phyloP scores from a whole-genome alignment of 371 early-diverging fungal species.

The Mortierella sp. region DNA sequence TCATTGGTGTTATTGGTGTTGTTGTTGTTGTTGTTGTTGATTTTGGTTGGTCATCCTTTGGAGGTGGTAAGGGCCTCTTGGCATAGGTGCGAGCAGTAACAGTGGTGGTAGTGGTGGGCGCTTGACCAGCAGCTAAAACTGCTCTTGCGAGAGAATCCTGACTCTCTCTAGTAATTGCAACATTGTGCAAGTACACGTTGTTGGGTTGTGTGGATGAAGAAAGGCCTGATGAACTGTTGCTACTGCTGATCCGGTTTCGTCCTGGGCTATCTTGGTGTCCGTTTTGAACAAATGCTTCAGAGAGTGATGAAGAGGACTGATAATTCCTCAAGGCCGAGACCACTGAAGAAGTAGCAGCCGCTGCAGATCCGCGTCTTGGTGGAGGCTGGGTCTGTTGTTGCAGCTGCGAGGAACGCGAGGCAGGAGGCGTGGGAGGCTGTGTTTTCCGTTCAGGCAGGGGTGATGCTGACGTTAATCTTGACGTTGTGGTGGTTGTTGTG shows the following conservation, averaged over 20 bases:
- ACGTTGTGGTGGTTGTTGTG: conserved; percentile 13
- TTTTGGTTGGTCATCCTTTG: conserved; percentile 6
- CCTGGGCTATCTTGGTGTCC: too few species aligned
- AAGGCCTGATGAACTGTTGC: conserved; percentile 6
- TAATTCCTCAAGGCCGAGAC: neutral
- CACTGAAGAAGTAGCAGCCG: conserved; percentile 1
- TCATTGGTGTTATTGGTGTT: neutral
- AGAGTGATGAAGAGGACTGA: neutral
- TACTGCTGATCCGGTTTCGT: too few species aligned
- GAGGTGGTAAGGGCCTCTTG: conserved; percentile 31
- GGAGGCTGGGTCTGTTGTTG: neutral
- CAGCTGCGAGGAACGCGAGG: conserved; percentile 8
- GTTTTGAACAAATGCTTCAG: too few species aligned
- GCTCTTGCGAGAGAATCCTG: conserved; percentile 29
- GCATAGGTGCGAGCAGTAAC: conserved; percentile 16
- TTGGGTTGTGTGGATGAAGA: conserved; percentile 1
- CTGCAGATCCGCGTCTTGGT: conserved; percentile 5
- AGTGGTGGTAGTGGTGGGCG: conserved; percentile 3
- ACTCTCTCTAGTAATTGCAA: conserved; percentile 15
- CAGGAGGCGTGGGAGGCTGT: conserved; percentile 24
- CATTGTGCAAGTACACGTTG: conserved; percentile 25
- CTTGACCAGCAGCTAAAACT: too few species aligned
- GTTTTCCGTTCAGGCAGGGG: conserved; percentile 15
- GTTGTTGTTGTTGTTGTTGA: neutral
- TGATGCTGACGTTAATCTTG: conserved; percentile 6